phyloP scores from a whole-genome alignment of 2,329 filamentous ascomycete species.

The Neofusicoccum kwambonambiense region DNA sequence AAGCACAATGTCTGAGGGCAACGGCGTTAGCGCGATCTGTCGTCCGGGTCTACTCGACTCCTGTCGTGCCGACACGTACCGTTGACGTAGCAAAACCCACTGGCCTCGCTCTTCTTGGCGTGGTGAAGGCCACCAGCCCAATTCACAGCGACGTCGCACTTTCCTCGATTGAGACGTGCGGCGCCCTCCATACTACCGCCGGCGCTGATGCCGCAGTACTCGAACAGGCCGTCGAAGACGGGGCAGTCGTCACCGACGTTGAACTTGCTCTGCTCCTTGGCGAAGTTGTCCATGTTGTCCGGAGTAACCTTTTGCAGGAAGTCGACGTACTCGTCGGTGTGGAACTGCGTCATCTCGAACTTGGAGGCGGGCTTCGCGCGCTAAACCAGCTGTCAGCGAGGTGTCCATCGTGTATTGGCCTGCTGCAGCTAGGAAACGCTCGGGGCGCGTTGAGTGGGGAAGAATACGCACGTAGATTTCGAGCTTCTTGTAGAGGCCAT shows the following conservation, averaged over 20 bases:
- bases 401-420: constrained; percentile 6
- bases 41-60: not conserved
- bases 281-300: constrained; percentile 95
- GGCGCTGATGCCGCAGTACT: constrained; percentile 69
- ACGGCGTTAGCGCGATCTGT: not conserved
- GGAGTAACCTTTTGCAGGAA: constrained; percentile 85
- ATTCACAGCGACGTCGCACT: constrained; percentile 64
- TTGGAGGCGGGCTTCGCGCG: constrained; percentile 56
- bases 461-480: constrained; percentile 61
- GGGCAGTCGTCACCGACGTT: constrained; percentile 65
- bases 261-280: constrained; percentile 81
- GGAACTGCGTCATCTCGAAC: constrained; percentile 72
- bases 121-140: constrained; percentile 52
- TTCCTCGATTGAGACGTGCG: constrained; percentile 64
- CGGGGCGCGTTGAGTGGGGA: constrained; percentile 4
- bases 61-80: constrained; percentile 27
- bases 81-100: constrained; percentile 51
- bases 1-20: constrained; percentile 59
- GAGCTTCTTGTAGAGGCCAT: constrained; percentile 71
- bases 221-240: constrained; percentile 68
- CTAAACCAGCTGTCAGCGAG: constrained; percentile 22
- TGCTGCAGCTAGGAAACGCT: constrained; percentile 12
- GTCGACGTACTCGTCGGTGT: constrained; percentile 71
- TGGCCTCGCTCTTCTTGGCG: constrained; percentile 49
- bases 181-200: constrained; percentile 70